Percentiles rank a stretch among this genome's conserved stretches.
These are phyloP conservation scores for Amphichorda felina DNA, from an alignment of 2,329 filamentous ascomycete genomes.

Conservation along the genomic window DNA sequence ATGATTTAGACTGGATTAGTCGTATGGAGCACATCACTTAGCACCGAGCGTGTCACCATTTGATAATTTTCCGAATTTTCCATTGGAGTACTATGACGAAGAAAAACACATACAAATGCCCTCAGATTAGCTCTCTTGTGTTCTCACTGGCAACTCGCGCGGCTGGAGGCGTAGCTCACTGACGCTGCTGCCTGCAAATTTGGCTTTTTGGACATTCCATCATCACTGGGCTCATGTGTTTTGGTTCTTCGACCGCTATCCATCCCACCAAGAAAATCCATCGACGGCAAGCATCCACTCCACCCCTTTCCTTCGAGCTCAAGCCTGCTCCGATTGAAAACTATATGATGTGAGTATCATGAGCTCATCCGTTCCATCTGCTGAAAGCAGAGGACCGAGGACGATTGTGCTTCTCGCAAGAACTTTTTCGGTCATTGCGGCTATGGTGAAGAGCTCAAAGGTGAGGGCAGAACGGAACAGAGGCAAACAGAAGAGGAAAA, in stretches of 20 bases:
- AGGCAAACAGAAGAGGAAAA: too few relatives aligned
- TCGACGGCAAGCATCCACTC: too few relatives aligned
- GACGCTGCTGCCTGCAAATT: conserved; percentile 40
- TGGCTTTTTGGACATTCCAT: conserved; percentile 42
- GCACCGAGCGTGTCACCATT: too few relatives aligned
- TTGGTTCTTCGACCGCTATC: not conserved
- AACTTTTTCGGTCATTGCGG: conserved; percentile 23
- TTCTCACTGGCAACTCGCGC: conserved; percentile 39
- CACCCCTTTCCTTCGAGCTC: not conserved
- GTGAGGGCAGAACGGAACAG: conserved; percentile 3
- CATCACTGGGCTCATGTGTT: conserved; percentile 31
- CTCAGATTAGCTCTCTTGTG: conserved; percentile 46
- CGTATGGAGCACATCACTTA: too few relatives aligned
- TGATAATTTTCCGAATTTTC: too few relatives aligned
- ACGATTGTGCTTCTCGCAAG: conserved; percentile 8
- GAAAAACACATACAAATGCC: too few relatives aligned
- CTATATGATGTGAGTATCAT: conserved; percentile 27
- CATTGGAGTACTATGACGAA: too few relatives aligned
- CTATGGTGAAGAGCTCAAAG: conserved; percentile 8
- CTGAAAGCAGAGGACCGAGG: conserved; percentile 1
- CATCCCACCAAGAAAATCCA: conserved; percentile 5
- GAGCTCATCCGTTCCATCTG: conserved; percentile 12
- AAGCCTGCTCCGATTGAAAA: conserved; percentile 42
- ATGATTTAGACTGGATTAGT: too few relatives aligned
- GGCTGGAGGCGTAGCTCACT: conserved; percentile 1